Evolutionary conservation across 108 stramenopile species (phyloP), one percentile per base, ranked within the genome.

Genomic region (Asterionellopsis glacialis): DNA sequence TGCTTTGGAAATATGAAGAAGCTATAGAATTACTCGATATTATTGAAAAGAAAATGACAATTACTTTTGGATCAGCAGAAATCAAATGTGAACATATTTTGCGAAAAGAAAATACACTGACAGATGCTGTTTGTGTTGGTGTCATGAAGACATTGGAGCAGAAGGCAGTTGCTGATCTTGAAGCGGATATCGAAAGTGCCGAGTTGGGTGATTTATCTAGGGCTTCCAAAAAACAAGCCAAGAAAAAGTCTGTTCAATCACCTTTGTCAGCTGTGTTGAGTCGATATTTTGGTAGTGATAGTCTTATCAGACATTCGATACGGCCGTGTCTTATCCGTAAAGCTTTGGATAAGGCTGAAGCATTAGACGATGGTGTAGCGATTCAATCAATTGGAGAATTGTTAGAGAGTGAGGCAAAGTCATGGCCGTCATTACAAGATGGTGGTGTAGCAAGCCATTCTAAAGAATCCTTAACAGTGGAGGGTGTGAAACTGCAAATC

Each of bases 91-190:
- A 69, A 33, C 82, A 83, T 42, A 63, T 85, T 25, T 79, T 67
- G 49, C 67, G 84, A 47, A 71, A 68, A 40, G 57, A 81, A 50
- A 89, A 89, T 51, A 27, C 15, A 22, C 51, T 85, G 9, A 75
- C 81, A 54, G 84, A 89, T 63, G 52, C 39, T 85, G 6, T 89
- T 80, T 66, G 61, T 49, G 1, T n/a, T 72, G 45, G 53, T 69
- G 21, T 27, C 67, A 21, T 52, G 28, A 25, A 47, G 7, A 19
- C 21, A 24, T 27, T 61, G 12, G 21, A 50, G 60, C 16, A 49
- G 5, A 14, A 59, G 59, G 18, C 42, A 25, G 42, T 45, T 15
- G 42, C 22, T 14, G 44, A 60, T 47, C 22, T 21, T 47, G 25
- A 21, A 18, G 49, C 50, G 33, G 50, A 49, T 15, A 15, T 63